phyloP scores from a whole-genome alignment of 208 protist genomes.

The Trypanosoma boissoni region DNA sequence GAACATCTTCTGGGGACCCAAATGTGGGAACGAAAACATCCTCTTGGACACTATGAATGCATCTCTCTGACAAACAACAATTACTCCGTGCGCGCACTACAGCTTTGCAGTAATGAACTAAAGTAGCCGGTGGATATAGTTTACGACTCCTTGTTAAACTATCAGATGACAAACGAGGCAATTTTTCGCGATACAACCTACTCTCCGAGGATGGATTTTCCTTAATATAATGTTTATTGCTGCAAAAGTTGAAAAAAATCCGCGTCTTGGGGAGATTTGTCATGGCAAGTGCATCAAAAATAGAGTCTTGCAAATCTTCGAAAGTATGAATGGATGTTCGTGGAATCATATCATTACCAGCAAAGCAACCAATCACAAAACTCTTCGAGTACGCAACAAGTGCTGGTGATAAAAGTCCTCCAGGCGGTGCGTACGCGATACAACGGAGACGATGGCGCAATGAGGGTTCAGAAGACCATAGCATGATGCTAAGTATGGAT shows the following conservation, averaged over 20 bases:
- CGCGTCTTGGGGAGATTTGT: slow-evolving; percentile 58
- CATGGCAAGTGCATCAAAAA: slow-evolving; percentile 67
- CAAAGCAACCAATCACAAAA: slow-evolving; percentile 65
- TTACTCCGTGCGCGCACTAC: slow-evolving; percentile 26
- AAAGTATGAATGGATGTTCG: slow-evolving; percentile 78
- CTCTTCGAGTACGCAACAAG: slow-evolving; percentile 60
- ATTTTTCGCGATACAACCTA: slow-evolving; percentile 29
- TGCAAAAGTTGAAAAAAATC: slow-evolving; percentile 50
- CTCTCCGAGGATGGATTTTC: slow-evolving; percentile 27
- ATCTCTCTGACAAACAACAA: slow-evolving; percentile 18
- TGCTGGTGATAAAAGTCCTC: slow-evolving; percentile 59
- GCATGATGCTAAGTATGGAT: slow-evolving; percentile 58
- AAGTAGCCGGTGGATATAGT: slow-evolving; percentile 58
- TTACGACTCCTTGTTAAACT: slow-evolving; percentile 19
- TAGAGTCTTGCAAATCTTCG: slow-evolving; percentile 60
- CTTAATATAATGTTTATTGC: slow-evolving; percentile 28
- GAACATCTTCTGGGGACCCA: slow-evolving; percentile 49
- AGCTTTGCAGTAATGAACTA: slow-evolving; percentile 71
- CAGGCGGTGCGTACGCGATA: slow-evolving; percentile 81
- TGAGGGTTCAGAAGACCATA: slow-evolving; percentile 41
- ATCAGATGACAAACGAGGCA: slow-evolving; percentile 27
- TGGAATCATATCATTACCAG: slow-evolving; percentile 83
- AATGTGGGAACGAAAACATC: slow-evolving; percentile 66
- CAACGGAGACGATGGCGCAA: slow-evolving; percentile 62
- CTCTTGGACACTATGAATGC: slow-evolving; percentile 25